Percentiles rank a stretch among this genome's conserved stretches.
Evolutionary conservation across 768 basidiomycete genomes (phyloP).

Genomic region (Boletales sp.): DNA sequence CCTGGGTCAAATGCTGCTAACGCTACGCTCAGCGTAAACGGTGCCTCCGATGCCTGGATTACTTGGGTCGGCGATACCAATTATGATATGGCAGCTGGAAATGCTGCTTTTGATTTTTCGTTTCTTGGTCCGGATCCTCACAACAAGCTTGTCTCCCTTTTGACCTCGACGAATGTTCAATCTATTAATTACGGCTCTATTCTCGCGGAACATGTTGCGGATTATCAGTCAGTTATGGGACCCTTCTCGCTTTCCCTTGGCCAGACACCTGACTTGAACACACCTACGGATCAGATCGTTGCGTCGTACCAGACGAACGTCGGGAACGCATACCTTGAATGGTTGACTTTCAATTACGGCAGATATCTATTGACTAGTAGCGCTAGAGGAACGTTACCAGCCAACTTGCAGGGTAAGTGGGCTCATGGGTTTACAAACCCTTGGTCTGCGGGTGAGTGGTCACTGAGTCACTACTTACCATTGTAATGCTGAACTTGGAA

Average conservation of each 20-base stretch:
- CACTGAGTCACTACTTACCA: neutral
- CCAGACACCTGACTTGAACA: slow-evolving; percentile 47
- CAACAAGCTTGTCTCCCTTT: slow-evolving; percentile 35
- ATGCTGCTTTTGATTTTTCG: slow-evolving; percentile 50
- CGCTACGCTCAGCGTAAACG: slow-evolving; percentile 45
- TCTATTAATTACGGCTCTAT: slow-evolving; percentile 35
- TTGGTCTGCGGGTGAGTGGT: slow-evolving; percentile 57
- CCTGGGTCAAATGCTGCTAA: slow-evolving; percentile 34
- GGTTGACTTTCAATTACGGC: slow-evolving; percentile 71
- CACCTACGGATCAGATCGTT: slow-evolving; percentile 57
- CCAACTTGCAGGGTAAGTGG: slow-evolving; percentile 78
- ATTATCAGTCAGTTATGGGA: slow-evolving; percentile 42
- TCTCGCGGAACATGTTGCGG: slow-evolving; percentile 47
- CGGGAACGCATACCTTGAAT: slow-evolving; percentile 67
- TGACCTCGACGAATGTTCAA: slow-evolving; percentile 27
- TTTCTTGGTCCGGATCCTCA: slow-evolving; percentile 67
- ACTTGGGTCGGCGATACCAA: slow-evolving; percentile 76
- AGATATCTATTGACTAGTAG: slow-evolving; percentile 63
- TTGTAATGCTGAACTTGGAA: neutral
- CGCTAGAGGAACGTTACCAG: slow-evolving; percentile 58
- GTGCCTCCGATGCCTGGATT: slow-evolving; percentile 55
- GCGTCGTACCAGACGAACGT: slow-evolving; percentile 48
- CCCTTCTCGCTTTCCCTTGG: slow-evolving; percentile 59
- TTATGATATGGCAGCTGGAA: slow-evolving; percentile 61
- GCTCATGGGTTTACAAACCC: slow-evolving; percentile 49